Percentiles rank a stretch among this genome's conserved stretches.
Conservation (phyloP, 2,329 filamentous ascomycete genomes). For the Dactylellina parvicollis region DNA sequence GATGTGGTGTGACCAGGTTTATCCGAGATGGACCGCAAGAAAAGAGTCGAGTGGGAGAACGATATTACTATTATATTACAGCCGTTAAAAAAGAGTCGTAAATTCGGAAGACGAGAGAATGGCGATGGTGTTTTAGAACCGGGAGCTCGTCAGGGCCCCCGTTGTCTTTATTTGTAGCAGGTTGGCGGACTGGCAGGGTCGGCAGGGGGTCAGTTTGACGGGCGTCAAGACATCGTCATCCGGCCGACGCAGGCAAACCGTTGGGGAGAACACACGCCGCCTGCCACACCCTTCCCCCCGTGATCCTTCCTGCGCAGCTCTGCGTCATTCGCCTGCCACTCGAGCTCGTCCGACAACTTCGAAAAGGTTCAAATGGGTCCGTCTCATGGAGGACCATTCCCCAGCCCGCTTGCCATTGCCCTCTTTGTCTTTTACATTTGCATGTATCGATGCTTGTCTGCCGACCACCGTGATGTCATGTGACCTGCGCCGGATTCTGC, state of each 20-base stretch:
- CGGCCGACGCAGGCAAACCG: constrained; percentile 35
- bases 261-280: constrained; percentile 15
- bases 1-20: not conserved
- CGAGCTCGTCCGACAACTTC: constrained; percentile 16
- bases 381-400: not conserved
- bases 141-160: not conserved
- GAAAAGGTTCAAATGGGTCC: too few relatives aligned
- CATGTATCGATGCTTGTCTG: too few relatives aligned
- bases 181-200: not conserved
- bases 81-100: too few relatives aligned
- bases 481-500: too few relatives aligned
- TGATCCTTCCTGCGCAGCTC: constrained; percentile 34
- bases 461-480: constrained; percentile 6
- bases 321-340: constrained; percentile 25
- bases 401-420: constrained; percentile 21
- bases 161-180: not conserved
- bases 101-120: not conserved
- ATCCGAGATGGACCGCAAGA: not conserved
- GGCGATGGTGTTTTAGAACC: not conserved
- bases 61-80: not conserved
- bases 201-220: not conserved
- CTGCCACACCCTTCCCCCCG: not conserved
- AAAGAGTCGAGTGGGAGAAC: too few relatives aligned
- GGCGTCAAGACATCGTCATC: constrained; percentile 50
- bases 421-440: not conserved